Conservation (phyloP, 1,284 basidiomycete species). For the Ustilago lituana region DNA sequence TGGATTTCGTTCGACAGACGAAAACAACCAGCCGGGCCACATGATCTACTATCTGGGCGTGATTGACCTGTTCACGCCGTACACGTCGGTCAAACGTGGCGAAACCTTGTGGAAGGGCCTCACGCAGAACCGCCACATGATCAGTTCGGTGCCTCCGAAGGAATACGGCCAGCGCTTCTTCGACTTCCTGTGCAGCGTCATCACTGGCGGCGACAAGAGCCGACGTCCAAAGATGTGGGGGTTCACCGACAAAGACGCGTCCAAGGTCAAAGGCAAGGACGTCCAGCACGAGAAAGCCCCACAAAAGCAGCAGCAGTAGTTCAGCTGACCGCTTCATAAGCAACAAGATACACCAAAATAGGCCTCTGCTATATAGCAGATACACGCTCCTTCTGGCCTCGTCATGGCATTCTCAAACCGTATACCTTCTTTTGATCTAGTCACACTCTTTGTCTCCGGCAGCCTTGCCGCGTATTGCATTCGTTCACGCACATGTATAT, state of each 20-base stretch:
- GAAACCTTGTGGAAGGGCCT: slow-evolving; percentile 94
- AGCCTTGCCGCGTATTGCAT: too few relatives aligned
- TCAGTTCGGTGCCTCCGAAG: slow-evolving; percentile 61
- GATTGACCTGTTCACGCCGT: slow-evolving; percentile 76
- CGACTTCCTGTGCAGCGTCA: slow-evolving; percentile 53
- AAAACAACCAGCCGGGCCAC: slow-evolving; percentile 78
- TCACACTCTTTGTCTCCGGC: too few relatives aligned
- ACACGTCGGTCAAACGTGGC: slow-evolving; percentile 78
- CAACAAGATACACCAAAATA: neutral
- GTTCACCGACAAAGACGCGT: slow-evolving; percentile 20
- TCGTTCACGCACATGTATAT: too few relatives aligned
- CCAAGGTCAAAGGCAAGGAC: slow-evolving; percentile 11
- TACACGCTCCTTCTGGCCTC: neutral
- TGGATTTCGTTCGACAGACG: slow-evolving; percentile 88
- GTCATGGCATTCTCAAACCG: too few relatives aligned
- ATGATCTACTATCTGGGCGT: slow-evolving; percentile 82
- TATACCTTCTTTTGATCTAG: too few relatives aligned
- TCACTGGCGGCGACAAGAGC: slow-evolving; percentile 52
- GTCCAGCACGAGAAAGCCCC: neutral
- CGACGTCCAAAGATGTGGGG: slow-evolving; percentile 50
- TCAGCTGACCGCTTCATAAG: neutral
- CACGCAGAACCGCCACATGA: slow-evolving; percentile 67
- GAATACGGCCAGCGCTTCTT: slow-evolving; percentile 63
- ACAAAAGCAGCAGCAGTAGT: slow-evolving; percentile 25
- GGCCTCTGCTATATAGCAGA: neutral